Evolutionary conservation across 371 early-diverging fungal species (phyloP), one percentile per base, ranked within the genome.

Genomic region (Rhizopus arrhizus): DNA sequence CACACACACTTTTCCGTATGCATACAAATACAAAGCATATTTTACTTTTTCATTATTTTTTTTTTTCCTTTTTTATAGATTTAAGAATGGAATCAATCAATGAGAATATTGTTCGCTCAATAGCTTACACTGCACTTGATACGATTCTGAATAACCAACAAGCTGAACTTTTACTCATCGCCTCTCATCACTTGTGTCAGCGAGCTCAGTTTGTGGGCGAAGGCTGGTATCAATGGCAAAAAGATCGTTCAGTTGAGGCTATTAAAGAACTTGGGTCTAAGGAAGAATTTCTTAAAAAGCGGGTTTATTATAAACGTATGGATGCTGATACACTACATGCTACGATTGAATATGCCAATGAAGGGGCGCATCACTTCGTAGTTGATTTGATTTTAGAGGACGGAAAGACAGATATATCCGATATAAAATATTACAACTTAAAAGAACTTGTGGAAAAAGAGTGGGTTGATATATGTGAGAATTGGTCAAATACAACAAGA

Each of bases 401-500:
- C 5, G 72, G 64, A 5, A 45, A 43, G 36, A 66, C 64, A 8
- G 73, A 77, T 31, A 62, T 64, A 5, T 69, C 74, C 2, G 78
- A 78, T 34, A 60, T 75, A 4, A 81, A 74, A 45, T 81, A 81
- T 40, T 68, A 81, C 40, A 81, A 81, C 9, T 76, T 78, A 16
- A 75, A 70, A 33, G 68, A 68, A 49, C 38, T 74, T 31, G 56
- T 68, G 1, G 66, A 69, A 13, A 58, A 61, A 1, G 81, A 77
- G 43, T 81, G 81, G 81, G n/a, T 63, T 29, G 64, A 70, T 38
- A 57, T 70, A 4, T 64, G 76, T 53, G 58, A 50, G 31, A 68
- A 59, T 31, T 81, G 81, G 81, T 68, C 88, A 81, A 36, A 92
- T 89, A 16, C 89, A 85, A 34, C 79, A 90, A 15, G 82, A 81